These are phyloP conservation scores for Amaranthus palmeri DNA, from an alignment of 148 eudicot genomes.

Conservation along the genomic window DNA sequence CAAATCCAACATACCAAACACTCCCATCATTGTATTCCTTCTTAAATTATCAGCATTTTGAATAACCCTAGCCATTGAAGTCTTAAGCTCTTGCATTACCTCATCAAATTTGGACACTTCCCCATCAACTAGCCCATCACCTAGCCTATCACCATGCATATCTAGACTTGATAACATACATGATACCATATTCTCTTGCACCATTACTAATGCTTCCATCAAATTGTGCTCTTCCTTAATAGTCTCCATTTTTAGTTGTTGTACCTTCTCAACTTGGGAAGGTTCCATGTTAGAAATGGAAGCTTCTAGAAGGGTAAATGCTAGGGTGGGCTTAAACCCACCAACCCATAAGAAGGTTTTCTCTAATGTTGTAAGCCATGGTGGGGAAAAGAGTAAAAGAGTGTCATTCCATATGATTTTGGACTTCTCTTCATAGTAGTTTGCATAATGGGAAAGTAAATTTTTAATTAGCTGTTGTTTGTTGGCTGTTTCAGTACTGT, in stretches of 20 bases:
- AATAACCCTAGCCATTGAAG: too few relatives aligned
- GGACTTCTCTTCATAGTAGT: conserved; percentile 30
- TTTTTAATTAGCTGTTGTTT: conserved; percentile 5
- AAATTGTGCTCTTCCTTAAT: conserved; percentile 9
- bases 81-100: too few relatives aligned
- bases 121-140: too few relatives aligned
- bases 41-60: too few relatives aligned
- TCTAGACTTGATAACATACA: not conserved
- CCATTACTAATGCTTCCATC: conserved; percentile 7
- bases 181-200: conserved; percentile 25
- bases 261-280: not conserved
- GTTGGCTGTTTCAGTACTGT: too few relatives aligned
- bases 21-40: too few relatives aligned
- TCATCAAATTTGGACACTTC: too few relatives aligned
- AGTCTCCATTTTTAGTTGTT: conserved; percentile 3
- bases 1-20: too few relatives aligned
- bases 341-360: conserved; percentile 31
- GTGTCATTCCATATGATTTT: conserved; percentile 18
- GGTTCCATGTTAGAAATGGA: not conserved
- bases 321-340: conserved; percentile 36
- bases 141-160: too few relatives aligned
- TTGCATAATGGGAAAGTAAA: conserved; percentile 27
- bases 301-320: conserved; percentile 8
- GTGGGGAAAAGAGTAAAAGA: conserved; percentile 30
- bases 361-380: conserved; percentile 40